A percentile compares a stretch with the other conserved stretches of the same genome.
Evolutionary conservation across 2,329 filamentous ascomycete species (phyloP).

Genomic region (Penicillium fuscoglaucum): DNA sequence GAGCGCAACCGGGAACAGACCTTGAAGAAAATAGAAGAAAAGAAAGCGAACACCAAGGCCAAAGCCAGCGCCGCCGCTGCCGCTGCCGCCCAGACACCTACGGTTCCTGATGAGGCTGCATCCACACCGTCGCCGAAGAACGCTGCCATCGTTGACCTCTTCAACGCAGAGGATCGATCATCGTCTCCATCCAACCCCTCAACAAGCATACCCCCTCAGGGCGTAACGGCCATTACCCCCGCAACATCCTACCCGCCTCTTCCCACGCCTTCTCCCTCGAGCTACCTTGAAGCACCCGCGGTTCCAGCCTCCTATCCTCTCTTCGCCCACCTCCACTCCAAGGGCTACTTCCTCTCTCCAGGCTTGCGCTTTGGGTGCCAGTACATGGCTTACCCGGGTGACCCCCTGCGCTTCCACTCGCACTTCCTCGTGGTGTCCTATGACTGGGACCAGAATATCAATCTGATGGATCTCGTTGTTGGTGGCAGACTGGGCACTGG

Average conservation of each 20-base stretch:
- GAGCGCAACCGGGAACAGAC: constrained; percentile 53
- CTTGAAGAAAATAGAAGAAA: constrained; percentile 51
- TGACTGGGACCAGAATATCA: constrained; percentile 84
- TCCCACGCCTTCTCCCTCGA: constrained; percentile 30
- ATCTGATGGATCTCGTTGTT: constrained; percentile 79
- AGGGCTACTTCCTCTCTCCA: constrained; percentile 84
- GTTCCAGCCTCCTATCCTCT: constrained; percentile 65
- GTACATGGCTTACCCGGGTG: constrained; percentile 92
- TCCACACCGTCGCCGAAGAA: constrained; percentile 4
- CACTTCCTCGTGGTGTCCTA: constrained; percentile 86
- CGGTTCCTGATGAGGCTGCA: constrained; percentile 7
- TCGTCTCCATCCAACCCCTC: constrained; percentile 19
- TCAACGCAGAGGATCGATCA: constrained; percentile 15
- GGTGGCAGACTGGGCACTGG: constrained; percentile 87
- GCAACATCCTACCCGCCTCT: constrained; percentile 52
- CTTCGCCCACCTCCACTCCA: constrained; percentile 74
- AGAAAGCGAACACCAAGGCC: constrained; percentile 28
- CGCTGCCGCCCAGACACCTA: constrained; percentile 7
- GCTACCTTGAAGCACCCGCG: constrained; percentile 33
- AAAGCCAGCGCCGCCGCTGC: constrained; percentile 21
- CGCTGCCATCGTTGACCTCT: constrained; percentile 27
- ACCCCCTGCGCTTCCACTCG: constrained; percentile 90
- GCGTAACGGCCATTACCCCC: constrained; percentile 48
- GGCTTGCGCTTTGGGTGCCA: constrained; percentile 92
- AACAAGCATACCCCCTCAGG: constrained; percentile 18